Evolutionary conservation across 1,139 yeast genomes (phyloP), one percentile per base, ranked within the genome.

Genomic region (Hemisphaericaspora xylanilytica): DNA sequence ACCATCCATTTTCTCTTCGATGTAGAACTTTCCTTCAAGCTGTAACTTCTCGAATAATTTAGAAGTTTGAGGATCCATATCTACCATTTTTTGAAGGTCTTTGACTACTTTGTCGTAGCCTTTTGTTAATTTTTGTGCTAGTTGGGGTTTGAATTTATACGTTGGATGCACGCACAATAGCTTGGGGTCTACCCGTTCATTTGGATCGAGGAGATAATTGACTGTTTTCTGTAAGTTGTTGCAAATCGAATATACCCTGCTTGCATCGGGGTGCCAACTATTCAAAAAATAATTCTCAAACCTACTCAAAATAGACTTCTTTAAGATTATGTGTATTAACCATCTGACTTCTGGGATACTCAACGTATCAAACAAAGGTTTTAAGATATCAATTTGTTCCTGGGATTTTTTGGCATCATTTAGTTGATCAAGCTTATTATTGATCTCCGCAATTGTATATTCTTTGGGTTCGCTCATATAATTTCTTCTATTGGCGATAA

Each of bases 1-100:
- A 3, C 98, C 98, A 59, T 92, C 97, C 67, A 89, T 75, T 56
- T 92, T 92, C 56, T 92, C 97, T 53, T 92, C 97, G 18, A 92
- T 79, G 41, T 72, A 76, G 53, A 88, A 88, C 26, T 75, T 75
- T 34, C 55, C 51, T 13, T 53, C 32, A 8, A 60, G 37, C 1
- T 43, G 40, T 33, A 45, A 37, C 2, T 36, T 28, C 3, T 48
- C 44, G 41, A 54, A 61, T 22, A 46, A 33, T 1, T 41, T 41
- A 25, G 52, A 48, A 16, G 59, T 47, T 18, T 48, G 49, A 3
- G 44, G 41, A 32, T 60, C 64, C 56, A 61, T 59, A 3, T 44
- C 46, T 16, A 44, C 39, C 6, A 38, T 38, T 10, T 58, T 53
- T 2, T 61, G 51, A 62, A 83, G 65, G 27, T 61, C 65, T 10